Percentiles rank a stretch among this genome's conserved stretches.
phyloP scores from a whole-genome alignment of 148 eudicot genomes.

The Vaccinium macrocarpon region DNA sequence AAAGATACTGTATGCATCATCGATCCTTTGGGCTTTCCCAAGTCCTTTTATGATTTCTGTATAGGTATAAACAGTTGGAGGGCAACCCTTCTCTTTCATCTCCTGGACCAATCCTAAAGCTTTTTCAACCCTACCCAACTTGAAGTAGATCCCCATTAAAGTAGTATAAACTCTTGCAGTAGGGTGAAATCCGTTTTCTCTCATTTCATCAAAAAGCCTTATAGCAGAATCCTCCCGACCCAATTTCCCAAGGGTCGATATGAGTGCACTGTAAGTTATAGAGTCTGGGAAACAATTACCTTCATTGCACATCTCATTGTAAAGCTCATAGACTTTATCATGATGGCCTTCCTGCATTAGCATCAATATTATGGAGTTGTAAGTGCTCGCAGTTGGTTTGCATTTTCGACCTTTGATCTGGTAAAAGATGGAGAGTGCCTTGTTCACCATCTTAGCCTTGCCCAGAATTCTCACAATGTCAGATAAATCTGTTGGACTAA shows the following conservation, averaged over 20 bases:
- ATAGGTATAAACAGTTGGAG: conserved; percentile 85
- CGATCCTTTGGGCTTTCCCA: conserved; percentile 65
- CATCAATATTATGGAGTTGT: conserved; percentile 82
- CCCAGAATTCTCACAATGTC: conserved; percentile 73
- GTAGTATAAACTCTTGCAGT: conserved; percentile 84
- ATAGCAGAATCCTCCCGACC: conserved; percentile 75
- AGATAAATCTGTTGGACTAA: conserved; percentile 67
- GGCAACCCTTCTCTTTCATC: conserved; percentile 72
- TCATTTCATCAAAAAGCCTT: conserved; percentile 85
- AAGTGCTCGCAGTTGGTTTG: conserved; percentile 69
- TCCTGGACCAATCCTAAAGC: conserved; percentile 61
- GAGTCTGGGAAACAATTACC: conserved; percentile 82
- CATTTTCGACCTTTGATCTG: conserved; percentile 78
- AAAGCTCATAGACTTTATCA: conserved; percentile 89
- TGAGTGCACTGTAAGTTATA: conserved; percentile 77
- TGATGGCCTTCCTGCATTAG: conserved; percentile 83
- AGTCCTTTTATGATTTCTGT: conserved; percentile 89
- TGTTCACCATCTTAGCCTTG: conserved; percentile 81
- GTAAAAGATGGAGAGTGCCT: conserved; percentile 79
- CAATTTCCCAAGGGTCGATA: conserved; percentile 72
- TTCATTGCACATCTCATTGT: conserved; percentile 89
- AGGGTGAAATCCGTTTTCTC: conserved; percentile 74
- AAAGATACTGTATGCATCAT: conserved; percentile 73
- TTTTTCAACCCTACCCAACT: conserved; percentile 51
- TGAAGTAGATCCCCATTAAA: conserved; percentile 66